phyloP scores from a whole-genome alignment of 495 filamentous ascomycete genomes.

The Talaromyces ruber region DNA sequence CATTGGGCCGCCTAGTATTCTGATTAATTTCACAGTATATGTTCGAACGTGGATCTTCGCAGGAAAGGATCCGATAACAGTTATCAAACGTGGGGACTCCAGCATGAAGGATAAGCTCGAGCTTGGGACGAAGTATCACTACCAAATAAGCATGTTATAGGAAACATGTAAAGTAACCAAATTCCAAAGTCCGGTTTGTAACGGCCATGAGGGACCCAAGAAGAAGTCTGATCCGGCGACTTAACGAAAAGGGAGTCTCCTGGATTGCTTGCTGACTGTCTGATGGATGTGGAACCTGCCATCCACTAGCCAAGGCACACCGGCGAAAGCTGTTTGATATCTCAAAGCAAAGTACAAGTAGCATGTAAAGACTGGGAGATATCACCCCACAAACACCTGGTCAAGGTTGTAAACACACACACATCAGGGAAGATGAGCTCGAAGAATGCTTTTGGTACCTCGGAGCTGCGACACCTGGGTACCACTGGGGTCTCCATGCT shows the following conservation, averaged over 20 bases:
- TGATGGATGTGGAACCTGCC: background rate
- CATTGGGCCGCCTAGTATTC: constrained; percentile 1
- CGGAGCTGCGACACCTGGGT: background rate
- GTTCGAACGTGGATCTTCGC: background rate
- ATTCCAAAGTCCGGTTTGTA: background rate
- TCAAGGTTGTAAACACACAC: background rate
- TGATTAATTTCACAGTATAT: constrained; percentile 3
- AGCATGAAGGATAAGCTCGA: background rate
- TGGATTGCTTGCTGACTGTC: background rate
- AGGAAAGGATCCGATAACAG: background rate
- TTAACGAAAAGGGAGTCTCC: background rate
- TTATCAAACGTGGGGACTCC: background rate
- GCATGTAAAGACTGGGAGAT: background rate
- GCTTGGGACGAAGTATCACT: background rate
- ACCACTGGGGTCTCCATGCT: background rate
- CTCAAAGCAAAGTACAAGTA: background rate
- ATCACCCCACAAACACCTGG: background rate
- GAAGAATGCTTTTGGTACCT: background rate
- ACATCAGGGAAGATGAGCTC: background rate
- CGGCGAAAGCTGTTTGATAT: background rate
- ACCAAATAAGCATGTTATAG: constrained; percentile 1
- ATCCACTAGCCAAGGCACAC: background rate
- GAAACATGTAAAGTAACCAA: background rate
- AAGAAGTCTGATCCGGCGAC: background rate
- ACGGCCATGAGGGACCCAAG: background rate